Percentiles rank a stretch among this genome's conserved stretches.
These are phyloP conservation scores for Xylona heveae DNA, from an alignment of 495 filamentous ascomycete species.

Conservation along the genomic window DNA sequence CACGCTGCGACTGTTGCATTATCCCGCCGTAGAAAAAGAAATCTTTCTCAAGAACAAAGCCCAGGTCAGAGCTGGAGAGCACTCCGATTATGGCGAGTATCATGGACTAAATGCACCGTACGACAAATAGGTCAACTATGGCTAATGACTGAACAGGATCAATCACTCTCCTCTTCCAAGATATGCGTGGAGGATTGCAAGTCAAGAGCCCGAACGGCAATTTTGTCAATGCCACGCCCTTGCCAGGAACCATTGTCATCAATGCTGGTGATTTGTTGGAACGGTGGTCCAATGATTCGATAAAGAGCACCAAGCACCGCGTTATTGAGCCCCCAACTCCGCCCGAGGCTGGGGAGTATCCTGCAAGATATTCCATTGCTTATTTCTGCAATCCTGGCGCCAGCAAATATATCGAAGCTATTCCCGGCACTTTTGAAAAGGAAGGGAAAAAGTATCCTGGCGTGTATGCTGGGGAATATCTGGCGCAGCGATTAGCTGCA, in stretches of 20 bases:
- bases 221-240: slow-evolving; percentile 70
- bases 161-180: slow-evolving; percentile 80
- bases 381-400: slow-evolving; percentile 86
- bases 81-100: slow-evolving; percentile 52
- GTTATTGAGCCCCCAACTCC: slow-evolving; percentile 59
- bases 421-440: slow-evolving; percentile 64
- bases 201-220: slow-evolving; percentile 54
- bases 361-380: slow-evolving; percentile 46
- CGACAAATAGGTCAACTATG: background rate
- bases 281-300: slow-evolving; percentile 77
- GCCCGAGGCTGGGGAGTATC: slow-evolving; percentile 21
- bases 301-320: slow-evolving; percentile 73
- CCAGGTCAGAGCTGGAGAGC: slow-evolving; percentile 67
- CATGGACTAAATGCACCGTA: background rate
- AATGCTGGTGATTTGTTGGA: slow-evolving; percentile 83
- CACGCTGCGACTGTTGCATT: slow-evolving; percentile 73
- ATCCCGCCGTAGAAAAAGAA: slow-evolving; percentile 44
- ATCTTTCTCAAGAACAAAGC: slow-evolving; percentile 49
- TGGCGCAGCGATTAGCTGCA: slow-evolving; percentile 55
- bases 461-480: slow-evolving; percentile 63
- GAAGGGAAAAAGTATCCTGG: slow-evolving; percentile 59
- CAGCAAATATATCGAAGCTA: slow-evolving; percentile 54
- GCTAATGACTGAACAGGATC: slow-evolving; percentile 21
- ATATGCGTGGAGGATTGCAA: slow-evolving; percentile 61
- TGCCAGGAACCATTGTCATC: slow-evolving; percentile 64